phyloP scores from a whole-genome alignment of 768 basidiomycete species.

The Fibroporia radiculosa region DNA sequence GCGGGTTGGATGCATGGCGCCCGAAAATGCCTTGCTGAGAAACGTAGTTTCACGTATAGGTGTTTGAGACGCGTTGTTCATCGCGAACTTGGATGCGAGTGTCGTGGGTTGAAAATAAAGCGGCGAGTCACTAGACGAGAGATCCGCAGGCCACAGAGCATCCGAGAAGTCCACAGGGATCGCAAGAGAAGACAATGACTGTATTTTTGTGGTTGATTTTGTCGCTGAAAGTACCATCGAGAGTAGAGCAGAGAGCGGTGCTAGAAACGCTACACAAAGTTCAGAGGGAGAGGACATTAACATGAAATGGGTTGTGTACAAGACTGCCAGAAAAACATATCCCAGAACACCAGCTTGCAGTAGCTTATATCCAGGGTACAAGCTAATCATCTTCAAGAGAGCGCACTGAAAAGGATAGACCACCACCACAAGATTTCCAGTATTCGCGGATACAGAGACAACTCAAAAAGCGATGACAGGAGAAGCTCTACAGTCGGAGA shows the following conservation, averaged over 20 bases:
- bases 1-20: constrained; percentile 63
- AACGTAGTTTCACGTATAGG: constrained; percentile 42
- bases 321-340: background rate
- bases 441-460: no score
- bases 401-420: no score
- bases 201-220: background rate
- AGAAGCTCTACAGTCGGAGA: no score
- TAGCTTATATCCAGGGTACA: no score
- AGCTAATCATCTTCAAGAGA: no score
- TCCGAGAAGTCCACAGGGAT: constrained; percentile 1
- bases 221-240: background rate
- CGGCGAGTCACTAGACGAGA: background rate
- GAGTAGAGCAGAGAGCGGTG: background rate
- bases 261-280: background rate
- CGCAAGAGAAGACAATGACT: background rate
- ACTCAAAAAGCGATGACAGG: no score
- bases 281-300: background rate
- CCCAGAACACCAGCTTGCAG: no score
- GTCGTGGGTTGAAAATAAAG: background rate
- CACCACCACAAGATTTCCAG: no score
- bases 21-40: constrained; percentile 63
- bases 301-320: constrained; percentile 1
- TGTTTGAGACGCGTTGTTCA: background rate
- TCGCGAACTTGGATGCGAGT: background rate
- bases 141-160: constrained; percentile 4